Percentiles rank a stretch among this genome's conserved stretches.
phyloP scores from a whole-genome alignment of 2,329 filamentous ascomycete species.

The Chaetothyriales sp. region DNA sequence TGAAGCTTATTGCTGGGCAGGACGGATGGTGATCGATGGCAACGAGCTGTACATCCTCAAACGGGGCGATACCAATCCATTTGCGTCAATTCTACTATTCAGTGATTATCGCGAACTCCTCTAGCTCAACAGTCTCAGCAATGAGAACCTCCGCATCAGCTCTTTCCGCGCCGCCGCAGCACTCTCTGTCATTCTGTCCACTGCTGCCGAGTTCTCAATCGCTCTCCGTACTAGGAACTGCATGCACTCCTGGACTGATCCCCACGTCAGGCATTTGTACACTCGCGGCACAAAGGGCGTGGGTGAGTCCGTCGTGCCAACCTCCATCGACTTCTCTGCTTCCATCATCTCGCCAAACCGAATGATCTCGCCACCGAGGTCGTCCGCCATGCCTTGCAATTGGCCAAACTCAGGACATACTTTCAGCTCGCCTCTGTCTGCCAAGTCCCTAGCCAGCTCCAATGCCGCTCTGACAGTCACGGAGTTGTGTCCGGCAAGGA shows the following conservation, averaged over 20 bases:
- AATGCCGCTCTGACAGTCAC: conserved; percentile 41
- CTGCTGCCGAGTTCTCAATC: conserved; percentile 61
- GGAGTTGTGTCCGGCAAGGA: conserved; percentile 48
- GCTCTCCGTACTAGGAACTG: conserved; percentile 51
- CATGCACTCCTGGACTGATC: conserved; percentile 45
- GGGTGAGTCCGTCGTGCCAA: conserved; percentile 19
- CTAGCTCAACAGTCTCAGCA: neutral
- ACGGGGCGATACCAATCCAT: neutral
- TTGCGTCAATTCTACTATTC: no score
- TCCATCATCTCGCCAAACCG: conserved; percentile 16
- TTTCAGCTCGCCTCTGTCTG: conserved; percentile 29
- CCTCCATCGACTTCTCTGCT: conserved; percentile 14
- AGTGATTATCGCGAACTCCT: neutral
- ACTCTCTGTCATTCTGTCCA: conserved; percentile 48
- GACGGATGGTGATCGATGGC: no score
- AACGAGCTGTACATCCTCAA: no score
- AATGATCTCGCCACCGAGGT: conserved; percentile 53
- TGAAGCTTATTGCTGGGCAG: neutral
- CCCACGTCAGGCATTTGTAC: conserved; percentile 49
- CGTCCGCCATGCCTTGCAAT: conserved; percentile 90
- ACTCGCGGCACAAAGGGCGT: conserved; percentile 31
- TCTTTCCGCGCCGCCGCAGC: conserved; percentile 51
- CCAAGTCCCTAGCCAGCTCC: conserved; percentile 31
- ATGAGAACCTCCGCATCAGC: conserved; percentile 22
- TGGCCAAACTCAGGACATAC: conserved; percentile 54